phyloP scores from a whole-genome alignment of 345 rosid genomes.

The Corchorus capsularis region DNA sequence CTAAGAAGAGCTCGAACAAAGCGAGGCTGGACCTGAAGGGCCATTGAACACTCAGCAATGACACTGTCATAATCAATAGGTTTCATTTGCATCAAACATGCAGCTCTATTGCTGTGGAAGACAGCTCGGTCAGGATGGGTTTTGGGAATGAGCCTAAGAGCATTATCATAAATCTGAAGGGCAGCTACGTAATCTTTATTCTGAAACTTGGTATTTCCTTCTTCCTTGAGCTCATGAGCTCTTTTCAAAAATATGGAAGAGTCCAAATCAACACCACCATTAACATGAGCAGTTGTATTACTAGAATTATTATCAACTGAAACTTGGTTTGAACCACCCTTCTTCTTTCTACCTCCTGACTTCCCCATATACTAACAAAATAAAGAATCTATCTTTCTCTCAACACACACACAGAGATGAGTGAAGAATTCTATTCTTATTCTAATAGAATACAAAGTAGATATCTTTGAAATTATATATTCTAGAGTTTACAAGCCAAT shows the following conservation, averaged over 20 bases:
- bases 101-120: slow-evolving; percentile 91
- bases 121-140: slow-evolving; percentile 86
- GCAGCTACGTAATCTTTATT: slow-evolving; percentile 79
- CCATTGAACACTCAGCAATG: slow-evolving; percentile 81
- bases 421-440: neutral
- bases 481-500: neutral
- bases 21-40: slow-evolving; percentile 83
- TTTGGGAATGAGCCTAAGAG: slow-evolving; percentile 70
- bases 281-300: slow-evolving; percentile 43
- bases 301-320: slow-evolving; percentile 35
- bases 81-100: slow-evolving; percentile 98
- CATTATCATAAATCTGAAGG: slow-evolving; percentile 77
- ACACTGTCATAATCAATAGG: slow-evolving; percentile 84
- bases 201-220: slow-evolving; percentile 88
- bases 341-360: slow-evolving; percentile 86
- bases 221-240: slow-evolving; percentile 95
- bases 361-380: slow-evolving; percentile 60
- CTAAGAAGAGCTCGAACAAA: slow-evolving; percentile 80
- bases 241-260: slow-evolving; percentile 71
- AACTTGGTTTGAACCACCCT: slow-evolving; percentile 59
- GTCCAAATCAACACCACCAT: slow-evolving; percentile 67
- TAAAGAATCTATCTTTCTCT: neutral
- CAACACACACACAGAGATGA: neutral
- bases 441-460: neutral
- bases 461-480: neutral